Conservation (phyloP, 371 early-diverging fungal genomes). For the Astathelohania contejeani region DNA sequence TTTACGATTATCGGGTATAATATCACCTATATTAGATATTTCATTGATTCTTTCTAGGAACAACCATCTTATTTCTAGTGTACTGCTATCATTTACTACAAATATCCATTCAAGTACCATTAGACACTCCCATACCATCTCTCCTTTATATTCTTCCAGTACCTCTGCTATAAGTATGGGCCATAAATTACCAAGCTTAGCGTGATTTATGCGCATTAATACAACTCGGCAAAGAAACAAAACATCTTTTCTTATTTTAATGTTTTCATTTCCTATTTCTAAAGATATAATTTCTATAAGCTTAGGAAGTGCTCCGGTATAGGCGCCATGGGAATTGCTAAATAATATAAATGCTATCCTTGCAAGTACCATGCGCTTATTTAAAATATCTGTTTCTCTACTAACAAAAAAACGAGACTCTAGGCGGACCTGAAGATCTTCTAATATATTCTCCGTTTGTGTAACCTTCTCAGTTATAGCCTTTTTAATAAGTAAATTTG, state of each 20-base stretch:
- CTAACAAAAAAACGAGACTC: slow-evolving; percentile 34
- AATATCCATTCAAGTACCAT: too few species aligned
- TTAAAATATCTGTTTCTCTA: slow-evolving; percentile 27
- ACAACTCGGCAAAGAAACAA: slow-evolving; percentile 27
- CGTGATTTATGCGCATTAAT: slow-evolving; percentile 26
- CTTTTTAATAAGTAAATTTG: too few species aligned
- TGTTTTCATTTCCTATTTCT: slow-evolving; percentile 3
- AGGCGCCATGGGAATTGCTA: slow-evolving; percentile 22
- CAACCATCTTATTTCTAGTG: too few species aligned
- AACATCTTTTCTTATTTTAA: slow-evolving; percentile 19
- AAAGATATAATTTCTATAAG: slow-evolving; percentile 21
- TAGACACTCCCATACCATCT: too few species aligned
- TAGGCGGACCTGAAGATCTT: too few species aligned
- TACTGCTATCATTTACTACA: too few species aligned
- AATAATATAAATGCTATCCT: slow-evolving; percentile 38
- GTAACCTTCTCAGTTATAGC: too few species aligned
- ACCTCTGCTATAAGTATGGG: slow-evolving; percentile 35
- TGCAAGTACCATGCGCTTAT: slow-evolving; percentile 24
- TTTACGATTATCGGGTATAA: too few species aligned
- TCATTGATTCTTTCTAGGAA: too few species aligned
- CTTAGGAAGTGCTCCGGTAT: slow-evolving; percentile 13
- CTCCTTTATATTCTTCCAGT: too few species aligned
- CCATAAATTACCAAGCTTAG: slow-evolving; percentile 31
- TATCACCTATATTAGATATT: too few species aligned
- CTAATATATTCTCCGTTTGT: too few species aligned